Base-by-base conservation (phyloP, 768 basidiomycete genomes). In the Rhodotorula toruloides region DNA sequence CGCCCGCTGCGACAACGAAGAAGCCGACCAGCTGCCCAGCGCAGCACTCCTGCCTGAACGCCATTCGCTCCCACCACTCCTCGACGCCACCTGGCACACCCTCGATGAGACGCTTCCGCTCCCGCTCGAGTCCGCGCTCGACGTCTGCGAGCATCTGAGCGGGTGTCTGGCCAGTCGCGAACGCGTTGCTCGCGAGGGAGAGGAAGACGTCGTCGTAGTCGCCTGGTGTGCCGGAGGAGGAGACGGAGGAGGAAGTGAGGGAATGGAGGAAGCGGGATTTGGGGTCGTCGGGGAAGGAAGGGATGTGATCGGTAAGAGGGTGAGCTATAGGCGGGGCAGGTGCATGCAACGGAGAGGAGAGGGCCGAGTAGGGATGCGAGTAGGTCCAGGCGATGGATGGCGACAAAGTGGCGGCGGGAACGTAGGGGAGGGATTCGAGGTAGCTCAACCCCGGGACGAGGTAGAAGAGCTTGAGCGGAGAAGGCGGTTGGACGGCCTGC, bases 1-100 rank as follows among this genome's bases (percentile, higher is more conserved):
- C 63, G 27, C 61, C 27, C 8, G 81, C 78, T 1, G 81, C 78
- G 37, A 83, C 81, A n/a, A 84, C 83, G 76, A 97, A 97, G 80
- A 99, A 99, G 0, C 89, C 94, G 5, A 92, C 97, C 22, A 94
- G 84, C 3, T 89, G 88, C 4, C 93, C 92, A 42, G 86, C 83
- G 50, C 88, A 83, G 75, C 94, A 97, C 78, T 99, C 96, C 76
- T 97, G 94, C 34, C 96, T 83, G 77, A 89, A 94, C 46, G 87
- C 90, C 88, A 99, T 92, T 22, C 91, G 84, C 78, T 96, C 92
- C 93, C 94, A 99, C 77, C 93, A 99, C 75, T 96, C 93, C 46
- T 87, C 87, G 44, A 83, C 42, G 5, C 60, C 54, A 7, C 52
- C 58, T 1, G 32, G 29, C 1, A 67, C 65, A 16, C 61, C 61